Conservation (phyloP, 2,329 filamentous ascomycete species). For the Pyrenochaeta sp. region DNA sequence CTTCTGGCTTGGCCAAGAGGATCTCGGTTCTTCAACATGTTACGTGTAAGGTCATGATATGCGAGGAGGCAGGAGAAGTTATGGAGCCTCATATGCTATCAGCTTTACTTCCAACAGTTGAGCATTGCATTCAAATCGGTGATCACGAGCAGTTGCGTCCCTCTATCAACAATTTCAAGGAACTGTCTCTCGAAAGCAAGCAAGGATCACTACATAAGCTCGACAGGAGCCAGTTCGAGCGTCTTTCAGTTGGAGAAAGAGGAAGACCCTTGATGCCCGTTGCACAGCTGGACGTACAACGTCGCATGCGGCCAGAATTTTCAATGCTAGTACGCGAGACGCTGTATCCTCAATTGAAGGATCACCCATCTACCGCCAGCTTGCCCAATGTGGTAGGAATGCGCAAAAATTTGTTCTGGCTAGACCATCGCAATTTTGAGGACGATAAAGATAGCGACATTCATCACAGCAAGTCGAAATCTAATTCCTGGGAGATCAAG, state of each 20-base stretch:
- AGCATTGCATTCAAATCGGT: slow-evolving; percentile 71
- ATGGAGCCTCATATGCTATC: slow-evolving; percentile 70
- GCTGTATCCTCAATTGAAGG: slow-evolving; percentile 65
- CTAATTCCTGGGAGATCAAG: slow-evolving; percentile 68
- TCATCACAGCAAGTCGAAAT: slow-evolving; percentile 54
- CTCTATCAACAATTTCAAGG: slow-evolving; percentile 61
- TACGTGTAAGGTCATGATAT: slow-evolving; percentile 66
- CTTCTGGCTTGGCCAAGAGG: slow-evolving; percentile 66
- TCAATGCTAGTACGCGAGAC: slow-evolving; percentile 65
- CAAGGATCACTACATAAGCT: slow-evolving; percentile 61
- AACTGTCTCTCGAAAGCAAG: slow-evolving; percentile 61
- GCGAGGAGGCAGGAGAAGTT: slow-evolving; percentile 75
- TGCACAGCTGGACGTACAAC: slow-evolving; percentile 63
- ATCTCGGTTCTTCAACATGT: slow-evolving; percentile 60
- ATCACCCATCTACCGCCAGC: slow-evolving; percentile 52
- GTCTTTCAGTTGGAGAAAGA: slow-evolving; percentile 54
- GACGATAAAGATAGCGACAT: slow-evolving; percentile 16
- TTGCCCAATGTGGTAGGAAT: slow-evolving; percentile 65
- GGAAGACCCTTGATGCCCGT: slow-evolving; percentile 34
- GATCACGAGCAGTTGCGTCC: slow-evolving; percentile 71
- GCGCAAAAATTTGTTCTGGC: slow-evolving; percentile 65
- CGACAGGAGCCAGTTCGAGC: slow-evolving; percentile 69
- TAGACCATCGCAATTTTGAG: slow-evolving; percentile 65
- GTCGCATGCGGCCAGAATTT: slow-evolving; percentile 72
- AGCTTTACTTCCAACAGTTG: slow-evolving; percentile 65